A percentile compares a stretch with the other conserved stretches of the same genome.
phyloP scores from a whole-genome alignment of 805 yeast species.

The Clavispora carvajalis region DNA sequence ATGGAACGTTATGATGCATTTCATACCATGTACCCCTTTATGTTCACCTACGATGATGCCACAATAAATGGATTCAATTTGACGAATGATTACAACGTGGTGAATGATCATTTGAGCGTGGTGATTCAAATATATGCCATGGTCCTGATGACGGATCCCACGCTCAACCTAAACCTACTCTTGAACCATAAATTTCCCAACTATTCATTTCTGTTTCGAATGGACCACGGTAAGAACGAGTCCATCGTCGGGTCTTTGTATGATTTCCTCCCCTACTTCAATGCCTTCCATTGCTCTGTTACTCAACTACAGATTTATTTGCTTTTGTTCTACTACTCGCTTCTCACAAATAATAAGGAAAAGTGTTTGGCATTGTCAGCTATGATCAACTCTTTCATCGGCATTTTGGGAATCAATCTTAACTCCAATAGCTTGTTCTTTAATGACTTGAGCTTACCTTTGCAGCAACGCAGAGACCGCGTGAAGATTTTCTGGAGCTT shows the following conservation, averaged over 20 bases:
- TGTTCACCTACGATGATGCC: conserved; percentile 42
- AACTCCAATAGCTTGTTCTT: conserved; percentile 38
- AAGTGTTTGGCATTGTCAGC: conserved; percentile 34
- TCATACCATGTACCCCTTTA: conserved; percentile 44
- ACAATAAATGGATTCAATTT: conserved; percentile 46
- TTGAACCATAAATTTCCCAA: conserved; percentile 34
- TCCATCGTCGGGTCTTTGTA: conserved; percentile 33
- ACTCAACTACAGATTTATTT: conserved; percentile 47
- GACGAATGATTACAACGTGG: conserved; percentile 37
- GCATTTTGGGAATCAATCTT: conserved; percentile 38
- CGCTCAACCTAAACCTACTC: conserved; percentile 35
- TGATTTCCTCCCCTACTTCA: conserved; percentile 43
- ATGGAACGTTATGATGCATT: conserved; percentile 47
- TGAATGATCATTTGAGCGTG: conserved; percentile 38
- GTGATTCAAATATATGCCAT: conserved; percentile 48
- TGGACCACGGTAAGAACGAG: conserved; percentile 9
- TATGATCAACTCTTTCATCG: conserved; percentile 38
- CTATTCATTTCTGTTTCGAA: conserved; percentile 13
- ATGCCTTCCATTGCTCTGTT: conserved; percentile 43
- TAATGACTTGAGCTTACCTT: conserved; percentile 41
- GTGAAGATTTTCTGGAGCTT: conserved; percentile 45
- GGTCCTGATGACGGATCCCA: conserved; percentile 46
- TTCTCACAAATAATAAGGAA: conserved; percentile 39
- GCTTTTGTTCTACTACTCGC: conserved; percentile 44
- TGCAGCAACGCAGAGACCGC: conserved; percentile 32